These are phyloP conservation scores for Rossbeevera mucosa DNA, from an alignment of 768 basidiomycete species.

Conservation along the genomic window DNA sequence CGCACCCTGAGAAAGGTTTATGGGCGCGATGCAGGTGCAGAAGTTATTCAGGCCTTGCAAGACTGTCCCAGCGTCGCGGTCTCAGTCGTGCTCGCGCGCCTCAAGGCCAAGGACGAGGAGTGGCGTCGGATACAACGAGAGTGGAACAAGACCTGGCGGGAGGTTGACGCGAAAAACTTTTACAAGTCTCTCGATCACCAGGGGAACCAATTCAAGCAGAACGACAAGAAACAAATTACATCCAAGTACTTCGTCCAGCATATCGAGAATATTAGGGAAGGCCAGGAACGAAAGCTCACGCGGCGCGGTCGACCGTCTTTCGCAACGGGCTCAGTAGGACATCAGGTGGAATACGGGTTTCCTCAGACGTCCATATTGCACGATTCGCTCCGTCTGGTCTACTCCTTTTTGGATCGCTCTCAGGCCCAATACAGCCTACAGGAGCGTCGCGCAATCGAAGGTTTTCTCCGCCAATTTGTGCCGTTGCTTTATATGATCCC, in stretches of 20 bases:
- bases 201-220: slow-evolving; percentile 89
- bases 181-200: slow-evolving; percentile 98
- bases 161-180: slow-evolving; percentile 95
- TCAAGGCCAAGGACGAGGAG: slow-evolving; percentile 94
- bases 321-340: slow-evolving; percentile 45
- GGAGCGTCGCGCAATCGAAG: slow-evolving; percentile 81
- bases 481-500: slow-evolving; percentile 74
- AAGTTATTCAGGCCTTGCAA: slow-evolving; percentile 83
- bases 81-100: slow-evolving; percentile 82
- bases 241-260: slow-evolving; percentile 78
- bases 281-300: slow-evolving; percentile 43
- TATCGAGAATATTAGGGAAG: slow-evolving; percentile 63
- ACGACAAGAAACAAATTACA: slow-evolving; percentile 91
- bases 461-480: slow-evolving; percentile 79
- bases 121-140: slow-evolving; percentile 93
- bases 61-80: slow-evolving; percentile 88
- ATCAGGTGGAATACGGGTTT: slow-evolving; percentile 78
- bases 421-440: slow-evolving; percentile 65
- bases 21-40: slow-evolving; percentile 68
- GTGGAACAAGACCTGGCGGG: slow-evolving; percentile 96
- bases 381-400: slow-evolving; percentile 86
- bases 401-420: slow-evolving; percentile 87
- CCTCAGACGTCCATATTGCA: slow-evolving; percentile 75
- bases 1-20: slow-evolving; percentile 93
- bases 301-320: slow-evolving; percentile 34